Percentiles rank a stretch among this genome's conserved stretches.
Evolutionary conservation across 352 stramenopile genomes (phyloP).

Genomic region (Globisporangium irregulare): DNA sequence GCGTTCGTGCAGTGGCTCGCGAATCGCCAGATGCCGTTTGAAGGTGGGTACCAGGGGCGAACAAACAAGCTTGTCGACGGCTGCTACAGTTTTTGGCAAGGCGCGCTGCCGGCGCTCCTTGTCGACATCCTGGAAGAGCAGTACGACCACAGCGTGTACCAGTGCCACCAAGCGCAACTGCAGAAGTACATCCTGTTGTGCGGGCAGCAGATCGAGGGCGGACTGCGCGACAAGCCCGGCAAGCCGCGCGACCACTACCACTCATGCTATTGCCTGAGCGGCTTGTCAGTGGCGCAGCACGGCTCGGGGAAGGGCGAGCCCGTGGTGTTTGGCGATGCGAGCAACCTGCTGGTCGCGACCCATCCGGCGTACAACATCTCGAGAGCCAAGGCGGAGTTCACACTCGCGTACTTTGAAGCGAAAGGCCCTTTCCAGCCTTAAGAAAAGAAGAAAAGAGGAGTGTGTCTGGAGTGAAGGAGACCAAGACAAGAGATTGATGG

Average conservation of each 20-base stretch:
- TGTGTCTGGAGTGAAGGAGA: conserved; percentile 2
- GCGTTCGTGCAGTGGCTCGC: conserved; percentile 88
- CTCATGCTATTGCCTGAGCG: conserved; percentile 98
- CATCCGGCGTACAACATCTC: conserved; percentile 94
- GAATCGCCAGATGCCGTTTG: conserved; percentile 92
- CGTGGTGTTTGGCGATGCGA: conserved; percentile 47
- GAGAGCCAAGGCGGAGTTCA: conserved; percentile 72
- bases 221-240: conserved; percentile 92
- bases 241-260: conserved; percentile 98
- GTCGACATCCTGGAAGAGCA: conserved; percentile 36
- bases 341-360: conserved; percentile 79
- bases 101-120: conserved; percentile 85
- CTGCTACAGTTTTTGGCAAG: conserved; percentile 99
- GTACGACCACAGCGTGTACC: conserved; percentile 44
- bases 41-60: conserved; percentile 91
- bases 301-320: conserved; percentile 37
- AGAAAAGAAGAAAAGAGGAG: conserved; percentile 19
- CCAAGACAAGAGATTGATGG: conserved; percentile 3
- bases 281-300: conserved; percentile 94
- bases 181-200: conserved; percentile 95
- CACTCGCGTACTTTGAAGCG: conserved; percentile 64
- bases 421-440: conserved; percentile 54
- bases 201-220: conserved; percentile 92
- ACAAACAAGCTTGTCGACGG: conserved; percentile 99
- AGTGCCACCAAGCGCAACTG: conserved; percentile 71